Evolutionary conservation across 2,329 filamentous ascomycete genomes (phyloP).

Genomic region (Pleoardoris graminearum): DNA sequence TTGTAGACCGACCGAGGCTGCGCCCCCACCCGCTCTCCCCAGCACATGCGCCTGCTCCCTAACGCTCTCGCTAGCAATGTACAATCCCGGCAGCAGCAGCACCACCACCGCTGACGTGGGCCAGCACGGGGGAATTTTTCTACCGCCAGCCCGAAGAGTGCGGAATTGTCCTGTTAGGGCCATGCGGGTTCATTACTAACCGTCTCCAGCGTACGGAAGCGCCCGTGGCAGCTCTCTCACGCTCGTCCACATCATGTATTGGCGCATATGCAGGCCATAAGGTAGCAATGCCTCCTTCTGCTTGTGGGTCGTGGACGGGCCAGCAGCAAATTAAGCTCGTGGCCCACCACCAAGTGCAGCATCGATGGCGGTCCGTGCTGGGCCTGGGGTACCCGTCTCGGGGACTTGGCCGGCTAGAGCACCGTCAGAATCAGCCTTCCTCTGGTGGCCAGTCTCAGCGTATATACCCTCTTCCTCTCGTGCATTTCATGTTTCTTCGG

Average conservation of each 20-base stretch:
- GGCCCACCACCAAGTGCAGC: neutral
- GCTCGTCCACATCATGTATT: neutral
- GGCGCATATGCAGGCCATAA: neutral
- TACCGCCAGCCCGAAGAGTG: neutral
- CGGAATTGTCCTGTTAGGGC: neutral
- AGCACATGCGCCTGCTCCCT: slow-evolving; percentile 2
- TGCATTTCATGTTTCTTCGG: slow-evolving; percentile 21
- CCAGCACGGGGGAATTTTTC: neutral
- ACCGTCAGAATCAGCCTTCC: slow-evolving; percentile 9
- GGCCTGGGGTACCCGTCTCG: slow-evolving; percentile 7
- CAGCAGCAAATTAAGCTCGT: slow-evolving; percentile 7
- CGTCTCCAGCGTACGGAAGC: neutral
- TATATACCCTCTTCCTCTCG: slow-evolving; percentile 22
- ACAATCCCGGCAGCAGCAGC: slow-evolving; percentile 8
- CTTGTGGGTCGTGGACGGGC: neutral
- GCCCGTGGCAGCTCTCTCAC: neutral
- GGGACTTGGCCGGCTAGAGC: slow-evolving; percentile 4
- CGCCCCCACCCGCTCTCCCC: slow-evolving; percentile 1
- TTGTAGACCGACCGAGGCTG: slow-evolving; percentile 4
- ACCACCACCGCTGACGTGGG: slow-evolving; percentile 8
- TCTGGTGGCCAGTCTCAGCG: slow-evolving; percentile 17
- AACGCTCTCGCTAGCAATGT: slow-evolving; percentile 3
- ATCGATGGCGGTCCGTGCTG: neutral
- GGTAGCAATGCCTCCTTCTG: slow-evolving; percentile 2
- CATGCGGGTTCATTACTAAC: neutral